Evolutionary conservation across 176 grass and related monocot genomes (phyloP), one percentile per base, ranked within the genome.

Genomic region (Eleusine indica): DNA sequence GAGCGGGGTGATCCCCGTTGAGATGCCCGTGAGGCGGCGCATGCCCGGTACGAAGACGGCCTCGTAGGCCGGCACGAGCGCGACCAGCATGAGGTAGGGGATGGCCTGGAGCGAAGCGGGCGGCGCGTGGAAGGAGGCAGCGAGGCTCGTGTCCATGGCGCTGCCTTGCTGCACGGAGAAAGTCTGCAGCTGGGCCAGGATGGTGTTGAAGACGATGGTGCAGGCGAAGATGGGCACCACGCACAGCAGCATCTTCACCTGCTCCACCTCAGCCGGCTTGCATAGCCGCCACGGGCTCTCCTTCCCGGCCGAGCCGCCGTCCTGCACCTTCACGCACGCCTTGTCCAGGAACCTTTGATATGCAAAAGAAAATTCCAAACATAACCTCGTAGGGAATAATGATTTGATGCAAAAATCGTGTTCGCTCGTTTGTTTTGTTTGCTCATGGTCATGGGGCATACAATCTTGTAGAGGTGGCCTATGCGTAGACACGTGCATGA

Each of bases 201-300:
- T 80, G 25, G 94, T 97, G 89, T 97, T 97, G 91, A 97, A 97
- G 75, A 97, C 43, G 73, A 97, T 97, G 66, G 91, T 97, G 84
- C 94, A 94, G 17, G 91, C 89, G 38, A 97, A 97, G 74, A 97
- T 97, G 10, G 94, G 94, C 7, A 94, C 77, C 60, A 97, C 89
- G 32, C 87, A 97, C 37, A 97, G 85, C 9, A 97, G 87, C 58
- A 91, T 71, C 82, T 97, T 97, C 84, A 91, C 94, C 68, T 97
- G 94, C 89, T 93, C 91, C 10, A 91, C 89, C 75, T 97, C 88
- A 19, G 87, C 74, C 44, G 89, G 74, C 18, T 89, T 82, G 87
- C 94, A 97, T 22, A 90, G 75, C 18, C 82, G 66, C 94, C 94
- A 97, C 4, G 75, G 78, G 64, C 91, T 87, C 85, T 97, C 89